phyloP scores from a whole-genome alignment of 805 yeast species.

The Myxozyma mucilagina region DNA sequence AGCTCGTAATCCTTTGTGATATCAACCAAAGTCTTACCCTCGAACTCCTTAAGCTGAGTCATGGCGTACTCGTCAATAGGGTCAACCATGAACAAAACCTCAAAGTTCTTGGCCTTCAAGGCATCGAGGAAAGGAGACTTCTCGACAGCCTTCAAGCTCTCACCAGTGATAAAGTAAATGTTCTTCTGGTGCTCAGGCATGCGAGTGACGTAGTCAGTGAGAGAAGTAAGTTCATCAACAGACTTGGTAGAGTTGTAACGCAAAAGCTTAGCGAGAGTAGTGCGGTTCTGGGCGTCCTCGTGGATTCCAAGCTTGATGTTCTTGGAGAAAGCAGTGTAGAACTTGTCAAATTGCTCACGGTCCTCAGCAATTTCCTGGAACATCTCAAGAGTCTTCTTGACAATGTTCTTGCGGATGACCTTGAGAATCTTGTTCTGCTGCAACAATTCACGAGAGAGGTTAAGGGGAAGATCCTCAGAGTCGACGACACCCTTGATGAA shows the following conservation, averaged over 20 bases:
- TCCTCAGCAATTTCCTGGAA: conserved; percentile 99
- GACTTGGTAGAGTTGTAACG: conserved; percentile 98
- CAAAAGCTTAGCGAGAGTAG: conserved; percentile 89
- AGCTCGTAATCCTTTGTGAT: conserved; percentile 98
- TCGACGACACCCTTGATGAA: conserved; percentile 99
- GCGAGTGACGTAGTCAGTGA: conserved; percentile 96
- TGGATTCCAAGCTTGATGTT: conserved; percentile 98
- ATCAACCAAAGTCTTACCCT: conserved; percentile 98
- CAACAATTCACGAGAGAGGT: conserved; percentile 99
- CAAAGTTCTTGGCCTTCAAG: conserved; percentile 96
- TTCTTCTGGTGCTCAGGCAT: conserved; percentile 99
- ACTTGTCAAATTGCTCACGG: conserved; percentile 95
- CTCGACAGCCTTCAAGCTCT: conserved; percentile 94
- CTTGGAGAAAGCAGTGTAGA: conserved; percentile 97
- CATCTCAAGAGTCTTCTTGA: conserved; percentile 96
- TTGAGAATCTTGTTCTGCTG: conserved; percentile 99
- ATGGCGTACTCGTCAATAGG: conserved; percentile 99
- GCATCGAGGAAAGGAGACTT: conserved; percentile 99
- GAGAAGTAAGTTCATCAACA: conserved; percentile 87
- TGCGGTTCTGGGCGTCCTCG: conserved; percentile 98
- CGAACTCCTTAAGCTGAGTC: conserved; percentile 99
- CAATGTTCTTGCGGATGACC: conserved; percentile 98
- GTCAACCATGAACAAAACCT: conserved; percentile 95
- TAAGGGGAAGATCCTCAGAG: conserved; percentile 98
- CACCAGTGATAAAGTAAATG: conserved; percentile 99